Conservation (phyloP, 345 rosid species). For the Citrus medica region DNA sequence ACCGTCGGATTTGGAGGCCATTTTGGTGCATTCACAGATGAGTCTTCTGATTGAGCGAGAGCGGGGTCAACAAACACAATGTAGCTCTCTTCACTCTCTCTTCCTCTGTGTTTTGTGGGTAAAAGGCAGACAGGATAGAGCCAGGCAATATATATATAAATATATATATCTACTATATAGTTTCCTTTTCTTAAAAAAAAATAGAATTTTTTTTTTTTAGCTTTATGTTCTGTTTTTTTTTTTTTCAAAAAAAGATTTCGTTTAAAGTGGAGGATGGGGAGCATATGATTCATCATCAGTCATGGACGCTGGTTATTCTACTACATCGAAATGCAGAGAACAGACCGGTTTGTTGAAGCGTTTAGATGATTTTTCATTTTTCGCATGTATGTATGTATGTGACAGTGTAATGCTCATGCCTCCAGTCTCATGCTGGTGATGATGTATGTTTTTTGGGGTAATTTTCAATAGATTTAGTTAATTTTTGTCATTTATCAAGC, state of each 20-base stretch:
- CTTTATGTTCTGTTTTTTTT: not conserved
- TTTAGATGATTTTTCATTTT: constrained; percentile 17
- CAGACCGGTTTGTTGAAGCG: constrained; percentile 17
- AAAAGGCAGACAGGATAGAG: constrained; percentile 62
- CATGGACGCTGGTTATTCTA: constrained; percentile 17
- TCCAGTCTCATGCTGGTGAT: constrained; percentile 6
- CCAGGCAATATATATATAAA: constrained; percentile 41
- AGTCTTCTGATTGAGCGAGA: not conserved
- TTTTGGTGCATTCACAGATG: constrained; percentile 33
- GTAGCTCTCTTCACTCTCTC: constrained; percentile 28
- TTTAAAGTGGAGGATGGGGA: constrained; percentile 15
- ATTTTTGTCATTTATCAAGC: not conserved
- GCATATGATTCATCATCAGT: constrained; percentile 19
- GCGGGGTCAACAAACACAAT: constrained; percentile 10
- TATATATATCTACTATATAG: constrained; percentile 7
- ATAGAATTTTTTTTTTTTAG: not conserved
- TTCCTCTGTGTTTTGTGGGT: constrained; percentile 24
- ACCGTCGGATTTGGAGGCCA: constrained; percentile 23
- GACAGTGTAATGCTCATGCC: constrained; percentile 7
- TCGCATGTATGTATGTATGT: constrained; percentile 16
- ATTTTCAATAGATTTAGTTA: constrained; percentile 10
- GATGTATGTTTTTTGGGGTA: constrained; percentile 10
- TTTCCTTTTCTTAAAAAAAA: not conserved
- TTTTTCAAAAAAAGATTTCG: constrained; percentile 4
- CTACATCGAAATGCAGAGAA: constrained; percentile 16